Evolutionary conservation across 306 rosid species (phyloP).

Genomic region (Dalbergia cultrata): DNA sequence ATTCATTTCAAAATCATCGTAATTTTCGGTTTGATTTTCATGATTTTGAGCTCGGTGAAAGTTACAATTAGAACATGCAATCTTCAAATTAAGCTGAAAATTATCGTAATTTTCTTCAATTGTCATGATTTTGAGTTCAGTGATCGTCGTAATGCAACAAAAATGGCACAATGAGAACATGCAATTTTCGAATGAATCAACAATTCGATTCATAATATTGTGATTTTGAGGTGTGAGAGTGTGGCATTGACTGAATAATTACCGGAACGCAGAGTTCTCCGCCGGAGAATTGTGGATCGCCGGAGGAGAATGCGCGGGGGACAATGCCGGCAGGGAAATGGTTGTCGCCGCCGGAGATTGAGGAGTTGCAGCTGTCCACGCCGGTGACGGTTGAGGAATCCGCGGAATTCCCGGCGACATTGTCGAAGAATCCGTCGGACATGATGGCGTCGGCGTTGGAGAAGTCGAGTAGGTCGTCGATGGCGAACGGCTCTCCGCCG

Average conservation of each 20-base stretch:
- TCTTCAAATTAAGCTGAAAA: constrained; percentile 12
- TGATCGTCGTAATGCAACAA: neutral
- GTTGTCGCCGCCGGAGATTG: constrained; percentile 66
- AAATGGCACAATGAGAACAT: neutral
- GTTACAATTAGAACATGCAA: neutral
- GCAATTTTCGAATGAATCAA: neutral
- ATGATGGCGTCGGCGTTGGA: constrained; percentile 79
- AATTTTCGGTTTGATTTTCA: neutral
- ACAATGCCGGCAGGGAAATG: constrained; percentile 60
- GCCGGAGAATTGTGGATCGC: constrained; percentile 73
- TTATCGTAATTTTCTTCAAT: neutral
- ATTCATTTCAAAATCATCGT: neutral
- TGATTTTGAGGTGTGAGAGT: neutral
- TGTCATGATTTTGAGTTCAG: neutral
- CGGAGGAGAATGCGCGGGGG: constrained; percentile 57
- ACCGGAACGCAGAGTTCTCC: constrained; percentile 93
- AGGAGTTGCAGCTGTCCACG: constrained; percentile 82
- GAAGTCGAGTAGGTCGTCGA: constrained; percentile 89
- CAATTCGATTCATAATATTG: neutral
- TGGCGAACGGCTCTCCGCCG: constrained; percentile 58
- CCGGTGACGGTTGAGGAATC: constrained; percentile 76
- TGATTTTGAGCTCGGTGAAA: too few relatives aligned
- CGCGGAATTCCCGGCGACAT: constrained; percentile 70
- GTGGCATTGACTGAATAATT: constrained; percentile 31
- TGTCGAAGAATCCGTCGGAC: constrained; percentile 73